These are phyloP conservation scores for Ustilago loliicola DNA, from an alignment of 1,284 basidiomycete species.

Conservation along the genomic window DNA sequence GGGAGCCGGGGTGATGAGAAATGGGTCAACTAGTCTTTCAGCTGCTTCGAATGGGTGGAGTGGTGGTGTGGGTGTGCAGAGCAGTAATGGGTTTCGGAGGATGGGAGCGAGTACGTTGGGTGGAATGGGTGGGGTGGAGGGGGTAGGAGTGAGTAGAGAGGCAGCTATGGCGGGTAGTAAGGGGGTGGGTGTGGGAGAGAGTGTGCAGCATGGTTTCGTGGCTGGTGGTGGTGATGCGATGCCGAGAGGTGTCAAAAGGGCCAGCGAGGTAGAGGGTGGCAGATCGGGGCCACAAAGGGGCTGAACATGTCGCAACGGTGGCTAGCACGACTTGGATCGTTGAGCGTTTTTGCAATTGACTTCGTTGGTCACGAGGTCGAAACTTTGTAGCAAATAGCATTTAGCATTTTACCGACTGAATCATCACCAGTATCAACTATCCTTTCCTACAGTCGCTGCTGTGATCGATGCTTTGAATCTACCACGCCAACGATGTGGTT, in stretches of 20 bases:
- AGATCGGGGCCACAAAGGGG: neutral
- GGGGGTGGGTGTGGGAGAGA: neutral
- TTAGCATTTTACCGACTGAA: too few species aligned
- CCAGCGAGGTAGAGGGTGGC: neutral
- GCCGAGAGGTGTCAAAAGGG: neutral
- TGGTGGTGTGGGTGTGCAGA: neutral
- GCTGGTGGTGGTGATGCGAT: neutral
- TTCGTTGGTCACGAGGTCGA: too few species aligned
- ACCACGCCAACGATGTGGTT: too few species aligned
- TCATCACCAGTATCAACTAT: too few species aligned
- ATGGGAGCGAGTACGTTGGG: neutral
- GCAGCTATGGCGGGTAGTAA: neutral
- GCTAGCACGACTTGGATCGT: too few species aligned
- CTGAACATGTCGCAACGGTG: neutral
- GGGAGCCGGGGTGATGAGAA: conserved; percentile 21
- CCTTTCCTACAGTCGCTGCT: too few species aligned
- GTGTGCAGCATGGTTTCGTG: conserved; percentile 1
- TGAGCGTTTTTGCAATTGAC: too few species aligned
- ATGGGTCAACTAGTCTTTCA: conserved; percentile 29
- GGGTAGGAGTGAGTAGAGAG: neutral
- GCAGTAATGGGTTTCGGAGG: too few species aligned
- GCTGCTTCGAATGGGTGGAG: conserved; percentile 18
- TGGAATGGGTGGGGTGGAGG: conserved; percentile 1
- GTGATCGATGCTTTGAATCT: too few species aligned
- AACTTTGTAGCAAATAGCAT: too few species aligned